Conservation (phyloP, 1,139 yeast species). For the Suhomyces bribrorum region DNA sequence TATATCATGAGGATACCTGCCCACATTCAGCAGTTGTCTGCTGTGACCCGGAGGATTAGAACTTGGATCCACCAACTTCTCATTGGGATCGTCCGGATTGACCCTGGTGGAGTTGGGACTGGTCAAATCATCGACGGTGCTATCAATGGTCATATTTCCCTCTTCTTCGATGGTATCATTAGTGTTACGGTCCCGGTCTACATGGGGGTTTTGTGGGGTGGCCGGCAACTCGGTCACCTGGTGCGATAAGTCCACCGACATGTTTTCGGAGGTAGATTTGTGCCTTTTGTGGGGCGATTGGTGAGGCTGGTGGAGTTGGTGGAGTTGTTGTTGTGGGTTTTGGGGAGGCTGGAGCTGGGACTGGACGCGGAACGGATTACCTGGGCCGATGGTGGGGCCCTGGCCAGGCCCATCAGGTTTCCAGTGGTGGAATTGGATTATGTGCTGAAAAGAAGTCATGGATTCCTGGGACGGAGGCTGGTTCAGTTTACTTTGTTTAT, state of each 20-base stretch:
- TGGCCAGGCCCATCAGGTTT: slow-evolving; percentile 41
- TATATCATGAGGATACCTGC: slow-evolving; percentile 23
- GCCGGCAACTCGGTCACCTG: slow-evolving; percentile 2
- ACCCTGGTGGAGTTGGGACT: slow-evolving; percentile 10
- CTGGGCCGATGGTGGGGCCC: slow-evolving; percentile 14
- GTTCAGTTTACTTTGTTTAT: slow-evolving; percentile 34
- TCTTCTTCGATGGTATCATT: slow-evolving; percentile 16
- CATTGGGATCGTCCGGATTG: slow-evolving; percentile 11
- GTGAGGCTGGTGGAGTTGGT: slow-evolving; percentile 12
- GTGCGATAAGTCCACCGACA: slow-evolving; percentile 18
- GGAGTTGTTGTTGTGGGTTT: no score
- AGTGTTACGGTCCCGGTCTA: slow-evolving; percentile 3
- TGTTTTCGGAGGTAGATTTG: slow-evolving; percentile 19
- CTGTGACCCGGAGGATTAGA: slow-evolving; percentile 16
- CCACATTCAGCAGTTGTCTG: slow-evolving; percentile 19
- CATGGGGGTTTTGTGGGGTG: slow-evolving; percentile 9
- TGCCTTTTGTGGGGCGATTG: slow-evolving; percentile 23
- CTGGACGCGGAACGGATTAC: slow-evolving; percentile 14
- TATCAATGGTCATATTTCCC: slow-evolving; percentile 16
- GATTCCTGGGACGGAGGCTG: slow-evolving; percentile 50
- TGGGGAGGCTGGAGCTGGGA: slow-evolving; percentile 13
- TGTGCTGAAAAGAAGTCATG: slow-evolving; percentile 54
- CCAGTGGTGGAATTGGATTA: slow-evolving; percentile 57
- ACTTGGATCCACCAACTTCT: slow-evolving; percentile 11
- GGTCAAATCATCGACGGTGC: slow-evolving; percentile 13